phyloP scores from a whole-genome alignment of 768 basidiomycete species.

The Psilocybe sp. region DNA sequence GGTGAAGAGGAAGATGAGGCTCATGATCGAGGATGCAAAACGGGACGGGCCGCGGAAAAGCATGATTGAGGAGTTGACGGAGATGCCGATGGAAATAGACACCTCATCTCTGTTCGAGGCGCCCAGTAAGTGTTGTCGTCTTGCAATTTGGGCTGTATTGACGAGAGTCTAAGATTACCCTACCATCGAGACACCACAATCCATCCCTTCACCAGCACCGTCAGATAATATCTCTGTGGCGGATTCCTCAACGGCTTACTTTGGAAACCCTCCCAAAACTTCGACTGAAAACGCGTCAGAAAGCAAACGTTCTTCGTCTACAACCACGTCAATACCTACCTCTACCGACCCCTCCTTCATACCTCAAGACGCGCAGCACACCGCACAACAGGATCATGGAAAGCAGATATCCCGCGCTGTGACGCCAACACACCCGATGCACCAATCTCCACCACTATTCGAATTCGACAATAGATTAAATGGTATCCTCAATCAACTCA shows the following conservation, averaged over 20 bases:
- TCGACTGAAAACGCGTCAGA: conserved; percentile 1
- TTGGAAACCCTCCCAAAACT: conserved; percentile 4
- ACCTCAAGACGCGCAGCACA: conserved; percentile 4
- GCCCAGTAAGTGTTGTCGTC: conserved; percentile 11
- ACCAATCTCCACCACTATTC: conserved; percentile 14
- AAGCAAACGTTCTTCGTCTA: background rate
- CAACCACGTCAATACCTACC: conserved; percentile 1
- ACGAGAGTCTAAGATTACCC: conserved; percentile 35
- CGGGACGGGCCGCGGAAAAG: conserved; percentile 32
- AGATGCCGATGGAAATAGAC: conserved; percentile 16
- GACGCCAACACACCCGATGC: conserved; percentile 19
- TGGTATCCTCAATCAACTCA: conserved; percentile 48
- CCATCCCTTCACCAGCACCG: conserved; percentile 33
- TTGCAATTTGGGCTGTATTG: background rate
- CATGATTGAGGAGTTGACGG: conserved; percentile 23
- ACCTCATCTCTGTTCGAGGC: conserved; percentile 10
- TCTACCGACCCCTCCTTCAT: background rate
- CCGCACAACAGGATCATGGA: conserved; percentile 15
- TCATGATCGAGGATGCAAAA: conserved; percentile 67
- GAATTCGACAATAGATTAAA: conserved; percentile 48
- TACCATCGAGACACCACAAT: conserved; percentile 44
- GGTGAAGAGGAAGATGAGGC: conserved; percentile 27
- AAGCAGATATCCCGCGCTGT: conserved; percentile 16
- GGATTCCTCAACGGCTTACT: conserved; percentile 10
- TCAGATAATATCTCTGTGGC: conserved; percentile 26